These are phyloP conservation scores for Chytriomyces hyalinus DNA, from an alignment of 192 early-diverging fungal species.

Conservation along the genomic window DNA sequence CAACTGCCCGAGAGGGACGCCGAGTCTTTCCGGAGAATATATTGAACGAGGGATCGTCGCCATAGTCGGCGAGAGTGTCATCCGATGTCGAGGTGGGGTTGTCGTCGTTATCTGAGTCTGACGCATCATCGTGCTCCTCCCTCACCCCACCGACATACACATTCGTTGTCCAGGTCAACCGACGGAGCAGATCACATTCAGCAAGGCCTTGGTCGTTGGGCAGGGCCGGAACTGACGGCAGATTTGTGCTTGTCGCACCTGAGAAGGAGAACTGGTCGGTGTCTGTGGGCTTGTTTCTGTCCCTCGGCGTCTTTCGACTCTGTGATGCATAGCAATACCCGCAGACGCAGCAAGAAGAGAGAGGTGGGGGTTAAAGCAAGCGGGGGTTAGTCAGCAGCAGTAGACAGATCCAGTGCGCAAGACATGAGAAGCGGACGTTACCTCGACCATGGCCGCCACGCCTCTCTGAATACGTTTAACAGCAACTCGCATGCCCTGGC, in stretches of 20 bases:
- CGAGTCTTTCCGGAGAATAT: no score
- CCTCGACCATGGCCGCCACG: no score
- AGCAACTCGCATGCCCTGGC: constrained; percentile 11
- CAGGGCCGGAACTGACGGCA: neutral
- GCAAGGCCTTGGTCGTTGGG: constrained; percentile 4
- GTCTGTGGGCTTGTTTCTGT: neutral
- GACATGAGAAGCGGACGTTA: no score
- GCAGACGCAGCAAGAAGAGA: no score
- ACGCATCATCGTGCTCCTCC: neutral
- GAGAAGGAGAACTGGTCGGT: neutral
- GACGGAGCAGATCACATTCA: constrained; percentile 29
- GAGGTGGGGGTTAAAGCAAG: no score
- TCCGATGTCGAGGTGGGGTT: neutral
- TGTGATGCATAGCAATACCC: no score
- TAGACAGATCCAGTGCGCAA: no score
- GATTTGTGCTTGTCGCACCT: neutral
- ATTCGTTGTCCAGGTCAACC: constrained; percentile 33
- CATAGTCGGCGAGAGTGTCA: neutral
- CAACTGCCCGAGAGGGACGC: no score
- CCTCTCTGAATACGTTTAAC: constrained; percentile 25
- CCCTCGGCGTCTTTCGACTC: no score
- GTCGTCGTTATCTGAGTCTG: neutral
- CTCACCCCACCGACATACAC: constrained; percentile 11
- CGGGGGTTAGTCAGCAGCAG: no score
- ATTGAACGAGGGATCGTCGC: neutral